Percentiles rank a stretch among this genome's conserved stretches.
phyloP scores from a whole-genome alignment of 352 stramenopile genomes.

The Phytopythium kandeliae region DNA sequence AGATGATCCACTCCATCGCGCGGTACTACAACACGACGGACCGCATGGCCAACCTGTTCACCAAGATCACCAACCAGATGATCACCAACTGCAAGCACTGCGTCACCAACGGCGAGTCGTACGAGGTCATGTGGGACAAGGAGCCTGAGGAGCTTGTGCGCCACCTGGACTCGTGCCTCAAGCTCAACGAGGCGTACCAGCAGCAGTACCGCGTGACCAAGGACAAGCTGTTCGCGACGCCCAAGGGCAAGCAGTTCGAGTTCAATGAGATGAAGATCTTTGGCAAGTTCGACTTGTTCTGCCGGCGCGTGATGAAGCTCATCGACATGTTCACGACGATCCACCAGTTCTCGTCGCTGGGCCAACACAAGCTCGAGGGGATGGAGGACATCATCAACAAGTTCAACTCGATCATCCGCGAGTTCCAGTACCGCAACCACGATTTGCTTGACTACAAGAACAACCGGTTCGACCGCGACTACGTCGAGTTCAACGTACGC shows the following conservation, averaged over 20 bases:
- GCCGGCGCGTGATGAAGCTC: constrained; percentile 95
- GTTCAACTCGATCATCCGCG: constrained; percentile 95
- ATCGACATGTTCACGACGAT: constrained; percentile 99
- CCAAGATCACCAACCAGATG: constrained; percentile 99
- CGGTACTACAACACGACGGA: constrained; percentile 99
- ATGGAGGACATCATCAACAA: constrained; percentile 91
- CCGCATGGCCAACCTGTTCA: constrained; percentile 95
- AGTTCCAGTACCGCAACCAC: constrained; percentile 96
- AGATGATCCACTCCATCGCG: constrained; percentile 99
- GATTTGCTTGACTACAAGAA: constrained; percentile 98
- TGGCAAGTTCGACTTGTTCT: constrained; percentile 98
- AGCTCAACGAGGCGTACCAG: constrained; percentile 98
- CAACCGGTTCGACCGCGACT: constrained; percentile 97
- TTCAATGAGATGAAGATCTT: constrained; percentile 99
- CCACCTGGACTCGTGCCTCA: constrained; percentile 94
- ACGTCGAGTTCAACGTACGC: constrained; percentile 94
- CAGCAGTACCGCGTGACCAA: constrained; percentile 98
- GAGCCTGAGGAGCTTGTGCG: constrained; percentile 94
- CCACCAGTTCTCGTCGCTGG: constrained; percentile 93
- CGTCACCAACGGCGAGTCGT: constrained; percentile 82
- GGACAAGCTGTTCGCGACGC: constrained; percentile 93
- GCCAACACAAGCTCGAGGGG: constrained; percentile 90
- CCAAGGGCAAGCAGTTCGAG: constrained; percentile 98
- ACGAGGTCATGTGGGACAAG: constrained; percentile 93
- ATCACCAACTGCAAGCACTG: constrained; percentile 97